Base-by-base conservation (phyloP, 345 rosid species). In the Citrus sinensis region DNA sequence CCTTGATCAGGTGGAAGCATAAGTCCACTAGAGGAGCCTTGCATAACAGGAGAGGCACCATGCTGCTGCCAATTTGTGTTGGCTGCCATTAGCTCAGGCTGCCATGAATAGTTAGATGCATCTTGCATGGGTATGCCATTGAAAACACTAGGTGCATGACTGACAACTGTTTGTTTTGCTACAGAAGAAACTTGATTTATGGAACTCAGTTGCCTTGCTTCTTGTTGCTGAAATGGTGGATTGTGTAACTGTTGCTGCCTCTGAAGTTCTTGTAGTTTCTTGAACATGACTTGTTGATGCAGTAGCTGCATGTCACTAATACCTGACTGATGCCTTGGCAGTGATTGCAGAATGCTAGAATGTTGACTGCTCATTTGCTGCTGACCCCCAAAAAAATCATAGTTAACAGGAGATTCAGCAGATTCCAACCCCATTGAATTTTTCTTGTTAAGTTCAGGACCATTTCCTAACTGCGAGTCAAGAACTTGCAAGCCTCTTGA, bases 231-330 rank as follows among this genome's bases (percentile, higher is more conserved):
- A 77, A 82, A 75, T 66, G 86, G 92, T 69, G 87, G 87, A 80
- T 87, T 89, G 73, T 85, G 87, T 77, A 88, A 82, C 24, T 88
- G 89, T 74, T 88, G 89, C 85, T 89, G 97, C 79, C 94, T 87
- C 81, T 94, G 98, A 72, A 87, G 80, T 56, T 92, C 97, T 71
- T 92, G 97, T 84, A 92, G 84, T 85, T 94, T 93, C 86, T 87
- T 94, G 49, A 80, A 75, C 87, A 94, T 88, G 69, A 86, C 76
- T 72, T 92, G 91, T 76, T 96, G 94, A 81, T 94, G 98, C 55
- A 92, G 58, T 32, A 96, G 84, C 82, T 91, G 97, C 92, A 91
- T 82, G 66, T 92, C 99, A 82, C 74, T 85, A 77, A 85, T 81
- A 79, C 90, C 92, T 39, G 88, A 81, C 81, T 89, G 94, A 88